phyloP scores from a whole-genome alignment of 108 stramenopile genomes.

The Conticribra weissflogii region DNA sequence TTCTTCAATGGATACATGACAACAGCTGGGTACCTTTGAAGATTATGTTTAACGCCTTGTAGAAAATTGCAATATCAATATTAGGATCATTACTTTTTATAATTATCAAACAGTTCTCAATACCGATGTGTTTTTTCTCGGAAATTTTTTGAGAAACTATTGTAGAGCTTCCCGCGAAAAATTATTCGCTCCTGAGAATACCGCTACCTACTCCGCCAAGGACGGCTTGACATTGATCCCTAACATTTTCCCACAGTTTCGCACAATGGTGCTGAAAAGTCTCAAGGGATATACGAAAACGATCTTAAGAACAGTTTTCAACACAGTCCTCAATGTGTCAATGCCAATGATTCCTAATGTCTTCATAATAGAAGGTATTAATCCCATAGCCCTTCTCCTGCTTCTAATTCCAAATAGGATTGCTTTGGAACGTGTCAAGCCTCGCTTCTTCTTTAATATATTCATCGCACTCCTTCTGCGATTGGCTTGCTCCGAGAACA shows the following conservation, averaged over 20 bases:
- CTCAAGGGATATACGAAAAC: constrained; percentile 45
- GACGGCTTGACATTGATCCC: constrained; percentile 43
- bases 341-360: constrained; percentile 44
- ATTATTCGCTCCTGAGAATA: too few relatives aligned
- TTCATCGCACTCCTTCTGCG: constrained; percentile 71
- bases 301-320: constrained; percentile 32
- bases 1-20: too few relatives aligned
- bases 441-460: constrained; percentile 59
- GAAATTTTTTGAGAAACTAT: too few relatives aligned
- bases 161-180: too few relatives aligned
- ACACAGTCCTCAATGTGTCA: constrained; percentile 27
- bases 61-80: too few relatives aligned
- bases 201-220: constrained; percentile 24
- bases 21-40: too few relatives aligned
- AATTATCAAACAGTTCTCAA: too few relatives aligned
- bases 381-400: constrained; percentile 46
- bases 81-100: too few relatives aligned
- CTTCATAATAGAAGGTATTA: constrained; percentile 38
- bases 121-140: too few relatives aligned
- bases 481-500: constrained; percentile 77
- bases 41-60: too few relatives aligned
- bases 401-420: constrained; percentile 60
- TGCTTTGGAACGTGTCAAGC: constrained; percentile 44
- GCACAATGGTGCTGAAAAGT: constrained; percentile 20
- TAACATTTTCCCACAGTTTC: constrained; percentile 21